These are phyloP conservation scores for Barnettozyma wickerhamii DNA, from an alignment of 805 yeast genomes.

Conservation along the genomic window DNA sequence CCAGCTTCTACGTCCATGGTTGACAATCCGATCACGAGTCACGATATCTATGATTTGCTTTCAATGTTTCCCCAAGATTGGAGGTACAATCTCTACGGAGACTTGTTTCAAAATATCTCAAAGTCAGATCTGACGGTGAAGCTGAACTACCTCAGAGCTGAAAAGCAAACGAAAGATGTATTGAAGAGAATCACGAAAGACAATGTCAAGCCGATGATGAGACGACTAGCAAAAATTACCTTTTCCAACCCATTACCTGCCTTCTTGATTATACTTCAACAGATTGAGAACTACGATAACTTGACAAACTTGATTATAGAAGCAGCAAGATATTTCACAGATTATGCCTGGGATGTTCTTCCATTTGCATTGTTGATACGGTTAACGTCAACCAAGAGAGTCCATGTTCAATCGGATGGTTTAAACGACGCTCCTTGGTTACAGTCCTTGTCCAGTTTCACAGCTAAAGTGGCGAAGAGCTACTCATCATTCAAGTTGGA, in stretches of 20 bases:
- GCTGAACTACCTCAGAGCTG: constrained; percentile 59
- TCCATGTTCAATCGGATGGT: constrained; percentile 71
- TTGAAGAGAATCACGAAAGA: constrained; percentile 80
- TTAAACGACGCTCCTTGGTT: constrained; percentile 80
- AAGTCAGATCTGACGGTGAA: constrained; percentile 54
- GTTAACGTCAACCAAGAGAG: constrained; percentile 59
- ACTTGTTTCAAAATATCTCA: constrained; percentile 53
- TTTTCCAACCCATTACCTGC: constrained; percentile 78
- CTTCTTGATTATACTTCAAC: constrained; percentile 64
- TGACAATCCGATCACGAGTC: constrained; percentile 54
- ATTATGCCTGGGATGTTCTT: constrained; percentile 80
- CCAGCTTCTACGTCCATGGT: constrained; percentile 48
- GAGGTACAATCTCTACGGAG: constrained; percentile 79
- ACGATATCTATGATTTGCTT: constrained; percentile 55
- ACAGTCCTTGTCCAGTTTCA: constrained; percentile 73
- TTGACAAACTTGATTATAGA: constrained; percentile 73
- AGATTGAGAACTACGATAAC: constrained; percentile 89
- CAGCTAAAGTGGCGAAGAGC: constrained; percentile 62
- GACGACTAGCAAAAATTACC: constrained; percentile 66
- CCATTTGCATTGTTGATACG: constrained; percentile 70
- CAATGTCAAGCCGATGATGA: constrained; percentile 67
- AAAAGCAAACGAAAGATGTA: constrained; percentile 71
- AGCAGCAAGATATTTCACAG: constrained; percentile 70
- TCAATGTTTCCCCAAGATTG: constrained; percentile 50
- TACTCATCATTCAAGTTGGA: constrained; percentile 53